Base-by-base conservation (phyloP, 768 basidiomycete species). In the Termitomyces sp. region DNA sequence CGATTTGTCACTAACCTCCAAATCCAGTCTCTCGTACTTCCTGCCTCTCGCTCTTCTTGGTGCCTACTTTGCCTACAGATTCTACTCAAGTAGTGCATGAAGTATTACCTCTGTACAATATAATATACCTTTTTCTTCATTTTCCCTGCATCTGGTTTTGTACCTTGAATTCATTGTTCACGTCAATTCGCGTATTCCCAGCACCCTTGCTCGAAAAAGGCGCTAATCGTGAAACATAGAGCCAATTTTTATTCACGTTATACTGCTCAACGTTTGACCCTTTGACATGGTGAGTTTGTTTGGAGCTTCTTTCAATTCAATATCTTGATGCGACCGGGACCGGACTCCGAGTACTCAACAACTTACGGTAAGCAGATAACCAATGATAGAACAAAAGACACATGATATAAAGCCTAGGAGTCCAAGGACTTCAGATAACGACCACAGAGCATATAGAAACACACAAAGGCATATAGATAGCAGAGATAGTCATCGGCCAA, bases 11-110 rank as follows among this genome's bases (percentile, higher is more conserved):
- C 48, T 58, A 32, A 51, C 21, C 31, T 45, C 49, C 44, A 34
- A 10, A 41, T 21, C 42, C 65, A 90, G 87, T 72, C 56, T 88
- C 71, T 86, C 90, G 81, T 96, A 93, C 81, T 84, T 95, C 66
- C 67, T 93, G 23, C 95, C 95, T 53, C 80, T 95, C 41, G 83
- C 77, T 44, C 73, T 92, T 27, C 75, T 96, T 45, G 90, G 82
- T 60, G 94, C 82, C 48, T 95, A 93, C 84, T 89, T 96, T 64
- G 94, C 85, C 47, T 96, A 86, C 85, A 83, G 92, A 60, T 86
- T 79, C 73, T 92, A 92, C 71, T 71, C 76, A 41, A 74, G 77
- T 41, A 79, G 75, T 43, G 71, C 75, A 66, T 81, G 74, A 72
- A 59, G 48, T 25, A 41, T 59, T 49, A 48, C 51, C 23, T 45